Conservation (phyloP, 352 stramenopile genomes). For the Globisporangium cederbergense region DNA sequence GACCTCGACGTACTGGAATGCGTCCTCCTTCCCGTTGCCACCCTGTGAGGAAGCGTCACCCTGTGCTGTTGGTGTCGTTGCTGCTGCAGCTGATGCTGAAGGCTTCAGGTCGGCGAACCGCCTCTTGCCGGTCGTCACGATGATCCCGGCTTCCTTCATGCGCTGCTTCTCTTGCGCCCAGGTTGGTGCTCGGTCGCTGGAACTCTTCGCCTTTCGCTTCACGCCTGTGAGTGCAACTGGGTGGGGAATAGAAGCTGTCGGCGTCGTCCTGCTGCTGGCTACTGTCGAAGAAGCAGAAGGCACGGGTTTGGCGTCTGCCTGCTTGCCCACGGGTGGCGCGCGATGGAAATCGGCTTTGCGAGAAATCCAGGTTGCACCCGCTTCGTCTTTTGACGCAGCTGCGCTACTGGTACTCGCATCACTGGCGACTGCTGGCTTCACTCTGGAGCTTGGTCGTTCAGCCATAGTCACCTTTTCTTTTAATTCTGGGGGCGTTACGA, state of each 20-base stretch:
- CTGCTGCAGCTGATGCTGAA: not conserved
- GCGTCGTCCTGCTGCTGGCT: not conserved
- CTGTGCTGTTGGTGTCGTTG: not conserved
- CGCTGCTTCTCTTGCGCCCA: constrained; percentile 46
- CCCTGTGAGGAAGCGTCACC: not conserved
- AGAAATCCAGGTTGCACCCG: constrained; percentile 5
- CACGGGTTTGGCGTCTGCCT: not conserved
- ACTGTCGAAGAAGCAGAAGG: not conserved
- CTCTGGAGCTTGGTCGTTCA: not conserved
- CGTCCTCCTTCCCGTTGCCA: constrained; percentile 21
- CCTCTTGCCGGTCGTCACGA: not conserved
- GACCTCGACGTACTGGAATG: constrained; percentile 67
- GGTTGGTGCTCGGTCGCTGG: constrained; percentile 18
- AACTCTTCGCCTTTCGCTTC: not conserved
- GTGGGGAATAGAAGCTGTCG: not conserved
- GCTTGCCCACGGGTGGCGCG: not conserved
- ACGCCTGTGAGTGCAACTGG: not conserved
- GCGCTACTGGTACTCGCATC: not conserved
- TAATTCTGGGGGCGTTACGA: not conserved
- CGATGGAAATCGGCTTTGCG: constrained; percentile 13
- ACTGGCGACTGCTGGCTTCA: not conserved
- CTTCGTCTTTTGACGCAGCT: not conserved
- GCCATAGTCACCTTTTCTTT: not conserved
- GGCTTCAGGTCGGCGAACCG: not conserved
- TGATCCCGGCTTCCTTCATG: constrained; percentile 8